Evolutionary conservation across 306 rosid genomes (phyloP), one percentile per base, ranked within the genome.

Genomic region (Cicer arietinum): DNA sequence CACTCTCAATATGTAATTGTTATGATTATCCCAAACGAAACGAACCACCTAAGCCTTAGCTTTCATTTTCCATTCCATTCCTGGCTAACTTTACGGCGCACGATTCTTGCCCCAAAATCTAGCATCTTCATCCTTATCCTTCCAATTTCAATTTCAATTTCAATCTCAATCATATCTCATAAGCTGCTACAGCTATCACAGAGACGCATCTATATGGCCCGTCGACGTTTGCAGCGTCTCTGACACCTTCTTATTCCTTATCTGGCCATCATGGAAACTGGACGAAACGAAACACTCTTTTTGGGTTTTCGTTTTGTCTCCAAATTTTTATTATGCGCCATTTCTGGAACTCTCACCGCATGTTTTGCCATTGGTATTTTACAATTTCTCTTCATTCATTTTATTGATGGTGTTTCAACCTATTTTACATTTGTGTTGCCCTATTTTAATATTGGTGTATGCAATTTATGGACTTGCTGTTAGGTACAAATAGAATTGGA

Each of bases 281-380:
- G 25, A 50, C 74, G 62, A 67, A 58, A 77, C 51, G 63, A 80
- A 72, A 66, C 58, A 42, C 72, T 51, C 57, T 54, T 45, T 14
- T 57, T 46, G 35, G 41, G 79, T 43, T 80, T 82, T 81, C 85
- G 77, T 25, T 72, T 30, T 67, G 39, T 84, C 0, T 74, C 88
- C 16, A 85, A 79, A 47, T 77, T 79, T 56, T 12, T 87, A 58
- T 40, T 79, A 7, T 73, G 76, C 71, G 82, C 83, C 58, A 48
- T 87, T 42, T 88, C 79, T 73, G 80, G 76, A 59, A 80, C 79
- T 54, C 88, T 88, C 57, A 73, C 78, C 0, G 74, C 65, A 3
- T 79, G 77, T 52, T 82, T 85, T 62, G 88, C 92, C 53, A 5
- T 80, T 40, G 87, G 90, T 88, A 58, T 41, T 56, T 61, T 13